Evolutionary conservation across 345 rosid genomes (phyloP).

Genomic region (Lumnitzera littorea): DNA sequence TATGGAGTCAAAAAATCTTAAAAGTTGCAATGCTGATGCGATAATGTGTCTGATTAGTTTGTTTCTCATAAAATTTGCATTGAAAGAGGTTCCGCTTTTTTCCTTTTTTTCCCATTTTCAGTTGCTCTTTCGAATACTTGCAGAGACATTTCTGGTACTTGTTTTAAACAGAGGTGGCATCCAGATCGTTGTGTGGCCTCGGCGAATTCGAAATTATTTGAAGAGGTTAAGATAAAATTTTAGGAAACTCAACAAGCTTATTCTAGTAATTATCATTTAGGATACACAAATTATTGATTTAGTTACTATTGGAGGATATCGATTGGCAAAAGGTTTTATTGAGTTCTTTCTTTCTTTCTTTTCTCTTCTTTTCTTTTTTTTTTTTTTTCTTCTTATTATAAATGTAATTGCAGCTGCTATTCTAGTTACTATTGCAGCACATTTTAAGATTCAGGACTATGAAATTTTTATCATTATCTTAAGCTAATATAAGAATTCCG

Average conservation of each 20-base stretch:
- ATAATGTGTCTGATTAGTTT: too few relatives aligned
- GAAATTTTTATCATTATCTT: neutral
- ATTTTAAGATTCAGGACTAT: neutral
- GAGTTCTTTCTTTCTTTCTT: neutral
- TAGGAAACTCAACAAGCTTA: conserved; percentile 74
- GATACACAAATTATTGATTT: neutral
- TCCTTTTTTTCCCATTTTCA: neutral
- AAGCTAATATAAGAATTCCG: neutral
- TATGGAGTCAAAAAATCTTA: too few relatives aligned
- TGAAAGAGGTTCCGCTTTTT: too few relatives aligned
- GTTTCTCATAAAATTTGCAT: too few relatives aligned
- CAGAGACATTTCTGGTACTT: neutral
- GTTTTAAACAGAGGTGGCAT: conserved; percentile 61
- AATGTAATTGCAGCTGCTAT: too few relatives aligned
- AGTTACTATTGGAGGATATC: conserved; percentile 14
- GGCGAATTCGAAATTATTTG: conserved; percentile 44
- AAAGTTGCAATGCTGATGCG: too few relatives aligned
- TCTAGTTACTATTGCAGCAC: too few relatives aligned
- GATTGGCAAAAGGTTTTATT: conserved; percentile 10
- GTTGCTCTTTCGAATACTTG: too few relatives aligned
- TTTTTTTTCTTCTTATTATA: too few relatives aligned
- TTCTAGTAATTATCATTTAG: conserved; percentile 33
- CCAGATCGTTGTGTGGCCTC: conserved; percentile 83
- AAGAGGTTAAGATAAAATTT: conserved; percentile 71
- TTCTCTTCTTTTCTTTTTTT: too few relatives aligned